Base-by-base conservation (phyloP, 164 flowering plant species). In the Stephania cephalantha region DNA sequence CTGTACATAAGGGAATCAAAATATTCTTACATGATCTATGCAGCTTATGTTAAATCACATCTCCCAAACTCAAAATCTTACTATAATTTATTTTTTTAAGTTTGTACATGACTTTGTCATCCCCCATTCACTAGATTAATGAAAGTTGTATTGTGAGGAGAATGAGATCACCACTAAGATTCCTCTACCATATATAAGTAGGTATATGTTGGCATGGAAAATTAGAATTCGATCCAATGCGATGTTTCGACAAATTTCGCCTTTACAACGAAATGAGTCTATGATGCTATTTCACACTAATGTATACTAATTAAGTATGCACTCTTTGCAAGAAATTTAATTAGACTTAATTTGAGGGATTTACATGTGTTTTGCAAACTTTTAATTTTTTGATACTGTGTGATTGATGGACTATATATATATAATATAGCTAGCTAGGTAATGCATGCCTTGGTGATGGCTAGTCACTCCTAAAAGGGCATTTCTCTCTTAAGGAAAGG, bases 51-150 rank as follows among this genome's bases (percentile, higher is more conserved):
- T 46, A 44, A 44, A 46, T 46, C 72, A 64, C 22, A 67, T 22
- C 20, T 35, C 25, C 25, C 22, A 45, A 45, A 42, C 69, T 44
- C 46, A 18, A 50, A 50, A 22, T 74, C 71, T 18, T 45, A 7
- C 5, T 61, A 13, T 42, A 46, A 30, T 50, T 68, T 64, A 68
- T 11, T 68, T 46, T 46, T n/a, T 45, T 35, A 35, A 35, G 42
- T 35, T 35, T 2, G 4, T 35, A 1, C 4, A 67, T 25, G 45
- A 75, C 53, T 30, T 72, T 71, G 72, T 53, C 78, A 67, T 45
- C 77, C 30, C 58, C 74, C 72, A 71, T 71, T 67, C 66, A 75
- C 72, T 58, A n/a, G 18, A 31, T 15, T 58, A 31, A 30, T 4
- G 66, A 10, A 42, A 73, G 6, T 20, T 55, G 18, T 18, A 55